Evolutionary conservation across 2,329 filamentous ascomycete genomes (phyloP).

Genomic region (Trichoderma atroviride): DNA sequence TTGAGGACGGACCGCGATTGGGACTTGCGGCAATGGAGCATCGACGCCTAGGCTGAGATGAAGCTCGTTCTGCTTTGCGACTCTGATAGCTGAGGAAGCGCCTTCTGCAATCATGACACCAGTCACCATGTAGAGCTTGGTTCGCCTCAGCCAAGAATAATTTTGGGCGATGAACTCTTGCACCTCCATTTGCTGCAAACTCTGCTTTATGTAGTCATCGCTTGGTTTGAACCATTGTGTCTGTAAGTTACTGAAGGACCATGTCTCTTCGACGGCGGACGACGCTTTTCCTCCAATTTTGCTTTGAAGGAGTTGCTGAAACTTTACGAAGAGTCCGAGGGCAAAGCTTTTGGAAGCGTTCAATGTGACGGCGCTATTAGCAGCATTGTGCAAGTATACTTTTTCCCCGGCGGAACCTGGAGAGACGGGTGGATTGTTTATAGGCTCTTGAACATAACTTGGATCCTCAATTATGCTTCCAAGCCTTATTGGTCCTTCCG

Average conservation of each 20-base stretch:
- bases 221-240: slow-evolving; percentile 4
- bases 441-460: not conserved
- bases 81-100: not conserved
- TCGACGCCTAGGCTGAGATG: not conserved
- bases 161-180: slow-evolving; percentile 3
- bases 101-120: not conserved
- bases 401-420: not conserved
- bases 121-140: not conserved
- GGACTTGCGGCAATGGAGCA: not conserved
- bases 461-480: not conserved
- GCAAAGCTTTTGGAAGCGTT: not conserved
- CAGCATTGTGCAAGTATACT: not conserved
- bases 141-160: not conserved
- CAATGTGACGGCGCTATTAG: not conserved
- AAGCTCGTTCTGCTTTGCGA: not conserved
- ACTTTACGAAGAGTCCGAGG: not conserved
- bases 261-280: not conserved
- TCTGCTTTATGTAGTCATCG: not conserved
- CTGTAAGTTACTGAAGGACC: not conserved
- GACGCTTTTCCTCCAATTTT: not conserved
- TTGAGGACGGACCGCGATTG: not conserved
- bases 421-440: not conserved
- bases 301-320: not conserved
- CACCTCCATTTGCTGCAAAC: not conserved
- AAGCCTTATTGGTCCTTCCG: not conserved